Percentiles rank a stretch among this genome's conserved stretches.
These are phyloP conservation scores for Wickerhamia fluorescens DNA, from an alignment of 805 yeast species.

Conservation along the genomic window DNA sequence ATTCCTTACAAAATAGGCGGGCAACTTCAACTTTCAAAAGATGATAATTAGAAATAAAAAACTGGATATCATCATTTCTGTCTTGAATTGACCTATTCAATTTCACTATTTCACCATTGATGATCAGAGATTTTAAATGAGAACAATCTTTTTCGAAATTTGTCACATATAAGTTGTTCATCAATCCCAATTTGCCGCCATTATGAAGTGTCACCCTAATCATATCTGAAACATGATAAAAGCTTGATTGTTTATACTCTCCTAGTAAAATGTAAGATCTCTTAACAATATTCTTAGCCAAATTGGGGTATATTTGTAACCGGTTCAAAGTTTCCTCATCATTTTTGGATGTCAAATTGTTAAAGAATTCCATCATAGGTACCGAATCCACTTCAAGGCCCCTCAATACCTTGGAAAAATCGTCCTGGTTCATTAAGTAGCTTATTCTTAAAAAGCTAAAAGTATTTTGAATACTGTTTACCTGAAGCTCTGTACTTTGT, in stretches of 20 bases:
- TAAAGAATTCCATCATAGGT: constrained; percentile 24
- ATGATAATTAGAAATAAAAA: constrained; percentile 42
- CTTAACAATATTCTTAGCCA: constrained; percentile 19
- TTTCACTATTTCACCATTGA: constrained; percentile 40
- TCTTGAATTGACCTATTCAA: constrained; percentile 56
- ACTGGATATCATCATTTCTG: constrained; percentile 50
- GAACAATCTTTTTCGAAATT: constrained; percentile 30
- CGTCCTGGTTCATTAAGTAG: constrained; percentile 23
- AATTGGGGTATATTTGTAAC: constrained; percentile 22
- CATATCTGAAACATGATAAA: constrained; percentile 19
- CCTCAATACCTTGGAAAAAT: constrained; percentile 13
- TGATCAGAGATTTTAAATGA: constrained; percentile 25
- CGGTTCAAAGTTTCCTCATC: constrained; percentile 30
- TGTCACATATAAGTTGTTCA: constrained; percentile 28
- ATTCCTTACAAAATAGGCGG: constrained; percentile 21
- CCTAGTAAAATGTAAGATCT: constrained; percentile 17
- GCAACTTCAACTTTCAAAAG: constrained; percentile 44
- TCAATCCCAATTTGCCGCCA: constrained; percentile 28
- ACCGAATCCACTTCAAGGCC: constrained; percentile 11
- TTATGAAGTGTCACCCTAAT: constrained; percentile 24
- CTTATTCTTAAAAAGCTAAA: constrained; percentile 31
- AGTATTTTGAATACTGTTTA: constrained; percentile 16
- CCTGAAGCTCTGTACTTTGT: constrained; percentile 10
- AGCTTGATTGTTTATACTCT: constrained; percentile 9
- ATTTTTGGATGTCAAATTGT: constrained; percentile 22